These are phyloP conservation scores for Aspergillus steynii DNA, from an alignment of 495 filamentous ascomycete species.

Conservation along the genomic window DNA sequence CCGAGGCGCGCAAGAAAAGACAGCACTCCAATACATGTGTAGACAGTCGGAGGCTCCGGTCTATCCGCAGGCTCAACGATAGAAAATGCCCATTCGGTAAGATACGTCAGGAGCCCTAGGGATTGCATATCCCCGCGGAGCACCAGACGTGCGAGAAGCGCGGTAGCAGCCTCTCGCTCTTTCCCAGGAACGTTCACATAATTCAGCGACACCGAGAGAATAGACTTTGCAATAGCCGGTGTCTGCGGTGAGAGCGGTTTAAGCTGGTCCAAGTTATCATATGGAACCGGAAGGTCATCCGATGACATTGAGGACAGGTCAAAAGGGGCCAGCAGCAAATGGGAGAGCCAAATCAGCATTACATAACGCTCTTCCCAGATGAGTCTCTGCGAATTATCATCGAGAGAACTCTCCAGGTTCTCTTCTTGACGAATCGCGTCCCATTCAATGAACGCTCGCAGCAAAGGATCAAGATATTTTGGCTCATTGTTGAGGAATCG, in stretches of 20 bases:
- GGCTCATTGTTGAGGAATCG: slow-evolving; percentile 89
- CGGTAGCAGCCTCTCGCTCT: slow-evolving; percentile 81
- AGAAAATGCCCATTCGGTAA: slow-evolving; percentile 68
- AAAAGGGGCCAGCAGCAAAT: slow-evolving; percentile 90
- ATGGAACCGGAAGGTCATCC: slow-evolving; percentile 38
- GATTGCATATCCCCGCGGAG: slow-evolving; percentile 85
- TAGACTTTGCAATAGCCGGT: slow-evolving; percentile 68
- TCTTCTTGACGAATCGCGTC: slow-evolving; percentile 26
- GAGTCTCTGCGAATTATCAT: slow-evolving; percentile 36
- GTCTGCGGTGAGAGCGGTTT: slow-evolving; percentile 39
- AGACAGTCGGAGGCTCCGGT: slow-evolving; percentile 43
- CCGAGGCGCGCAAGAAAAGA: slow-evolving; percentile 76
- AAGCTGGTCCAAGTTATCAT: slow-evolving; percentile 26
- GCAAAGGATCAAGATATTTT: slow-evolving; percentile 73
- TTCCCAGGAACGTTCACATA: slow-evolving; percentile 77
- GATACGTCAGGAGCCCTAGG: slow-evolving; percentile 62
- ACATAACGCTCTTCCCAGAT: slow-evolving; percentile 89
- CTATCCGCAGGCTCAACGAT: slow-evolving; percentile 45
- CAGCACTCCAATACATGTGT: slow-evolving; percentile 70
- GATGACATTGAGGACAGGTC: slow-evolving; percentile 84
- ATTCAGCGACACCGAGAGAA: slow-evolving; percentile 67
- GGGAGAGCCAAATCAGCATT: slow-evolving; percentile 88
- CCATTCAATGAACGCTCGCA: slow-evolving; percentile 63
- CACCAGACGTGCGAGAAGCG: slow-evolving; percentile 77
- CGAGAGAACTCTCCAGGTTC: slow-evolving; percentile 7